These are phyloP conservation scores for Helotiales sp. DNA, from an alignment of 2,329 filamentous ascomycete species.

Conservation along the genomic window DNA sequence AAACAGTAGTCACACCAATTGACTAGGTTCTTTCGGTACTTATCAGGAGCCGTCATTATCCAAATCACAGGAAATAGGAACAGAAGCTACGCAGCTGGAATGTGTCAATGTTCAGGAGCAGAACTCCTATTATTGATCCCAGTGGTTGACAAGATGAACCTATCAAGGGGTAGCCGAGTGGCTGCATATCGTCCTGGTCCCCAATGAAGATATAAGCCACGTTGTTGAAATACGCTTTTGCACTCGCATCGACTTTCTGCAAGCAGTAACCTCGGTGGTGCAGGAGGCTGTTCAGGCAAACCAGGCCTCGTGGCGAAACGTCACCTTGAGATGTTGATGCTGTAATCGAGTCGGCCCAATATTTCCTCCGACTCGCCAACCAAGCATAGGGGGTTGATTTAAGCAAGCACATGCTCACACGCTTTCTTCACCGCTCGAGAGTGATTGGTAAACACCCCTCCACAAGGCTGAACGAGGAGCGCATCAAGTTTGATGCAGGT, in stretches of 20 bases:
- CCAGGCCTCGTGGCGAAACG: constrained; percentile 26
- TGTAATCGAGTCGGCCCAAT: constrained; percentile 27
- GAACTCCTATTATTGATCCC: background rate
- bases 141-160: background rate
- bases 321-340: constrained; percentile 7
- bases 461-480: constrained; percentile 32
- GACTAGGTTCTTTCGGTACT: background rate
- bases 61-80: background rate
- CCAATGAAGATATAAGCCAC: constrained; percentile 15
- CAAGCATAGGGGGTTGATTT: constrained; percentile 11
- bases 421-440: constrained; percentile 9
- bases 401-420: background rate
- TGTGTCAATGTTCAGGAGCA: background rate
- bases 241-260: background rate
- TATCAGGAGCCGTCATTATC: background rate
- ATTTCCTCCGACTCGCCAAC: constrained; percentile 24
- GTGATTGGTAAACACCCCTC: constrained; percentile 22
- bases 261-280: background rate
- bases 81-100: background rate
- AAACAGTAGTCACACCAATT: background rate
- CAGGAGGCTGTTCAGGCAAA: constrained; percentile 8
- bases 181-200: background rate
- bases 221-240: constrained; percentile 18
- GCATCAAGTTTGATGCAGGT: constrained; percentile 2
- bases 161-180: background rate